Base-by-base conservation (phyloP, 2,329 filamentous ascomycete species). In the Talaromyces verruculosus region DNA sequence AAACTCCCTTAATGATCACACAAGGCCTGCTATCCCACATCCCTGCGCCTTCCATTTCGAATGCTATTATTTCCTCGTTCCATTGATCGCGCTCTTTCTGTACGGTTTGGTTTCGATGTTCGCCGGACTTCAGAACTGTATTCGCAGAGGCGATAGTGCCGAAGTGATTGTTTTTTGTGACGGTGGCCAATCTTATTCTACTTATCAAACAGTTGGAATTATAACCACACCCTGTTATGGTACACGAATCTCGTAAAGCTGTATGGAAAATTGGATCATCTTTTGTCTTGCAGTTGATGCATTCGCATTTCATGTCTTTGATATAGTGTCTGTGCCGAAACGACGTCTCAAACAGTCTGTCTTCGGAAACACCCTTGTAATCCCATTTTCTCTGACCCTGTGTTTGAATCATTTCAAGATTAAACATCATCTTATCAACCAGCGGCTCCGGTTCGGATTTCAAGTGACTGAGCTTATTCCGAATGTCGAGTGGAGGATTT, bases 1-100 rank as follows among this genome's bases (percentile, higher is more conserved):
- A 60, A 1, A 69, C 67, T 19, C 68, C 68, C 15, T 67, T 61
- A 25, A 69, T 64, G 35, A 69, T 62, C 0, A 68, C 49, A 53
- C 51, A 67, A 3, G 63, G 63, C 7, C 33, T 39, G 43, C 43
- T 41, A 19, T 65, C 63, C 63, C 63, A 65, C 58, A 65, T 61
- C 10, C 63, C 63, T 49, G 63, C 63, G 1, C 63, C 63, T 49
- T 65, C 63, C 63, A 65, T 65, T 30, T 65, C 63, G 37, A 65
- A 61, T 17, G 63, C 63, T 25, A 61, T 55, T 15, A 65, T 61
- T 17, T 61, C 30, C 33, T 61, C 63, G 1, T 39, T 15, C 25
- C 19, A 17, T 25, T 47, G 17, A 15, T 30, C 41, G 33, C 61
- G 35, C 53, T 64, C 62, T 10, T 8, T 53, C 25, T 53, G 39